Percentiles rank a stretch among this genome's conserved stretches.
phyloP scores from a whole-genome alignment of 768 basidiomycete genomes.

The Grammothele lineata region DNA sequence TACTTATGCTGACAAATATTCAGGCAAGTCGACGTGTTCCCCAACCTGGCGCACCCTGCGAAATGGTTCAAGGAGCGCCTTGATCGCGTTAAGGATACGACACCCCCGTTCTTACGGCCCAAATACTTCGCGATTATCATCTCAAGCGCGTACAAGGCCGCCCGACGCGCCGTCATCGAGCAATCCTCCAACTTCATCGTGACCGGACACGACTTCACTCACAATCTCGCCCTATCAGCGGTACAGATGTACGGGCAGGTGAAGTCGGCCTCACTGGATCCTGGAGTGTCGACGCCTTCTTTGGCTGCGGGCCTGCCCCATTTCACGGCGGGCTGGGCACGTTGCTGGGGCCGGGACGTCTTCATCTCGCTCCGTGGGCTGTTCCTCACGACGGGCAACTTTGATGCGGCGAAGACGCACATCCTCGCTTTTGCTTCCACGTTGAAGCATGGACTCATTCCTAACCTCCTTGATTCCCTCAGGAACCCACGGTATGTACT shows the following conservation, averaged over 20 bases:
- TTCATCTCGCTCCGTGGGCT: conserved; percentile 93
- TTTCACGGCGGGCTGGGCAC: conserved; percentile 89
- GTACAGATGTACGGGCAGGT: conserved; percentile 91
- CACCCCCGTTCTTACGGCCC: conserved; percentile 86
- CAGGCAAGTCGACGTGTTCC: conserved; percentile 60
- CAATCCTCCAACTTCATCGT: conserved; percentile 86
- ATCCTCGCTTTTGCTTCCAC: conserved; percentile 92
- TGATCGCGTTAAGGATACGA: conserved; percentile 66
- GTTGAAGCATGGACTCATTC: conserved; percentile 93
- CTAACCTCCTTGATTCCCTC: conserved; percentile 90
- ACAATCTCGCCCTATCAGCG: conserved; percentile 80
- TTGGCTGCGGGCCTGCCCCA: conserved; percentile 95
- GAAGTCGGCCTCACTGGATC: conserved; percentile 85
- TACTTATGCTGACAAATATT: conserved; percentile 4
- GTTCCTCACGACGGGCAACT: conserved; percentile 91
- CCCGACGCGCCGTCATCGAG: conserved; percentile 76
- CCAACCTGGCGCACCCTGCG: conserved; percentile 65
- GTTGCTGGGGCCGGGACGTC: conserved; percentile 94
- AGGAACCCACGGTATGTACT: conserved; percentile 75
- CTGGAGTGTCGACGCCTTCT: conserved; percentile 63
- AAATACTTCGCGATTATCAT: conserved; percentile 95
- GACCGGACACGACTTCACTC: conserved; percentile 84
- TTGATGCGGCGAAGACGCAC: conserved; percentile 78
- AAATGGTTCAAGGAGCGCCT: conserved; percentile 89
- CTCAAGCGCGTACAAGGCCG: conserved; percentile 89